These are phyloP conservation scores for Lactifluus subvellereus DNA, from an alignment of 768 basidiomycete genomes.

Conservation along the genomic window DNA sequence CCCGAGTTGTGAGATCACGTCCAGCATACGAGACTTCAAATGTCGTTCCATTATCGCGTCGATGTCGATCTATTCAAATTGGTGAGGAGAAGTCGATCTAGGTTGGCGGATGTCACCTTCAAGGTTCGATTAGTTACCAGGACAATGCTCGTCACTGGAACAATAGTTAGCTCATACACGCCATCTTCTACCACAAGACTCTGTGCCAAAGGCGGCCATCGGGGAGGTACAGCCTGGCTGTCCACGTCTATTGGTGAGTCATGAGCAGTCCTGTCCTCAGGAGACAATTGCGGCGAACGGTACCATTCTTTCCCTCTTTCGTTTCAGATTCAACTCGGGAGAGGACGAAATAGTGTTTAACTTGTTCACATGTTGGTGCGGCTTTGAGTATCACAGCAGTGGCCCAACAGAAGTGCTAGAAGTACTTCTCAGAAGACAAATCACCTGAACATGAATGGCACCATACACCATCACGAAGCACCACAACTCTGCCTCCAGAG, in stretches of 20 bases:
- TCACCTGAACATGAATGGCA: neutral
- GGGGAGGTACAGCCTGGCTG: constrained; percentile 54
- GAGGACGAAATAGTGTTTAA: constrained; percentile 60
- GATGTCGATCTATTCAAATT: constrained; percentile 54
- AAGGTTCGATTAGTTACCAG: constrained; percentile 64
- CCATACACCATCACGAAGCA: constrained; percentile 77
- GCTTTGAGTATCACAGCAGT: constrained; percentile 67
- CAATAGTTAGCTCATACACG: constrained; percentile 58
- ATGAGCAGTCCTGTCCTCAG: neutral
- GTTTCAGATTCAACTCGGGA: constrained; percentile 62
- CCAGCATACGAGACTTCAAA: constrained; percentile 55
- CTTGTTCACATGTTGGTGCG: constrained; percentile 44
- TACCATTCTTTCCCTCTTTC: constrained; percentile 53
- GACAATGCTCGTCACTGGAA: constrained; percentile 68
- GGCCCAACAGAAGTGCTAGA: constrained; percentile 69
- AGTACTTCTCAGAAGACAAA: constrained; percentile 5
- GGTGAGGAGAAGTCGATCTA: constrained; percentile 12
- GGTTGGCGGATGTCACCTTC: constrained; percentile 47
- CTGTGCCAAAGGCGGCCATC: constrained; percentile 63
- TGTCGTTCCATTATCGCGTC: constrained; percentile 62
- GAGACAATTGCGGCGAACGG: constrained; percentile 1
- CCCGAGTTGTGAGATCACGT: constrained; percentile 47
- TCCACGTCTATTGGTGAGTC: constrained; percentile 45
- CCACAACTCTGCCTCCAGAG: constrained; percentile 68
- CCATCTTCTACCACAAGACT: constrained; percentile 44